Base-by-base conservation (phyloP, 768 basidiomycete species). In the Tremella fuciformis region DNA sequence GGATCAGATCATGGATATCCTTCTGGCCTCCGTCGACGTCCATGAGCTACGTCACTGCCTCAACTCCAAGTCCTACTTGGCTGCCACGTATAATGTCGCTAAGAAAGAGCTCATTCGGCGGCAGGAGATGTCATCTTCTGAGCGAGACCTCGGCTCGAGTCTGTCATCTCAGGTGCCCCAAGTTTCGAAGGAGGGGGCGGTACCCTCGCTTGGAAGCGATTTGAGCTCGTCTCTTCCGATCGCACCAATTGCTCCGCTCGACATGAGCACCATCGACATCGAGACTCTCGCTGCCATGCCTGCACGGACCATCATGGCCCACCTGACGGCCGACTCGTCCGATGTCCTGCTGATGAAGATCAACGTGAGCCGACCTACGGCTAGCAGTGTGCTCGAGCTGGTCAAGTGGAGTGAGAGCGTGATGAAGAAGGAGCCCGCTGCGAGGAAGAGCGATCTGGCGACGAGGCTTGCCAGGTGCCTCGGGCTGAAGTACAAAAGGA, bases 361-460 rank as follows among this genome's bases (percentile, higher is more conserved):
- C 2, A 50, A 44, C 13, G 55, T 66, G 44, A 38, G 34, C 8
- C 48, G 54, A 19, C 63, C 69, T 16, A 48, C 59, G 2, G 39
- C 62, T 3, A 22, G 15, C 2, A 60, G 60, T 13, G 46, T 46
- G 13, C 29, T 34, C 11, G 38, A 50, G 15, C 21, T 58, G 39
- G 52, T 39, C 16, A 18, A 22, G n/a, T 70, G 69, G 69, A 49
- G 51, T 2, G 37, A 40, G 25, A 52, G 52, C 24, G 50, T 70
- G 19, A 60, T 51, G 57, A 50, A 44, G 16, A 67, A 62, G 40
- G 19, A 15, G 29, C 58, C 22, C 15, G 48, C 62, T 13, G 55
- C 61, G 48, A 50, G 63, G 46, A 57, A 60, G 15, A 50, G 48
- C 11, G 66, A 70, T 22, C 54, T 70, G 8, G 60, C 53, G 16